phyloP scores from a whole-genome alignment of 2,329 filamentous ascomycete genomes.

The Magnaporthales sp. region DNA sequence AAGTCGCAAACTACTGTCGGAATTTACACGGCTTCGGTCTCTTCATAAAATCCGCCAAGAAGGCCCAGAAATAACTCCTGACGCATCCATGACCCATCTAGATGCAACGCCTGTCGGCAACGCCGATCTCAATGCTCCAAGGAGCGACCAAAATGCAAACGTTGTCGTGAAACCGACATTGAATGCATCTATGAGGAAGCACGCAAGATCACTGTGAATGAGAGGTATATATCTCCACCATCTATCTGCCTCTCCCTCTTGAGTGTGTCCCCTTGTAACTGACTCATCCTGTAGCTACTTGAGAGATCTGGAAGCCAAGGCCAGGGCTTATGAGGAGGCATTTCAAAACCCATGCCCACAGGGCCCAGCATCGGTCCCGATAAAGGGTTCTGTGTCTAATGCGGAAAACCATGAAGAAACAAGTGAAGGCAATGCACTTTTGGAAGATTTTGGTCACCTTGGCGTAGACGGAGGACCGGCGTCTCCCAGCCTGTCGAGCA shows the following conservation, averaged over 20 bases:
- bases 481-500: constrained; percentile 3
- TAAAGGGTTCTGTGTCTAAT: constrained; percentile 2
- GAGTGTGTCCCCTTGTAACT: neutral
- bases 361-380: constrained; percentile 7
- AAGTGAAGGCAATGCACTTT: constrained; percentile 21
- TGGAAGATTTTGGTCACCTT: constrained; percentile 20
- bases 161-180: constrained; percentile 21
- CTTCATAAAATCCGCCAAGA: neutral
- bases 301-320: constrained; percentile 23
- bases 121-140: constrained; percentile 27
- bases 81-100: constrained; percentile 8
- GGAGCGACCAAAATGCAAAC: constrained; percentile 24
- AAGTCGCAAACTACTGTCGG: neutral
- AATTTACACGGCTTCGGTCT: neutral
- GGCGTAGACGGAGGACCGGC: constrained; percentile 7
- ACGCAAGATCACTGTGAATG: constrained; percentile 25
- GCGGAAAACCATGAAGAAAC: constrained; percentile 18
- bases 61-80: neutral
- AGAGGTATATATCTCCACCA: constrained; percentile 18
- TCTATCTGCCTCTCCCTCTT: no score
- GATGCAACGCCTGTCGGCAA: constrained; percentile 25
- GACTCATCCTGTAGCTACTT: constrained; percentile 18
- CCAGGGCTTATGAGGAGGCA: constrained; percentile 18
- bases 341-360: neutral
- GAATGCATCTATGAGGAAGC: constrained; percentile 25